Evolutionary conservation across 2,329 filamentous ascomycete genomes (phyloP).

Genomic region (Juglanconis oblonga): DNA sequence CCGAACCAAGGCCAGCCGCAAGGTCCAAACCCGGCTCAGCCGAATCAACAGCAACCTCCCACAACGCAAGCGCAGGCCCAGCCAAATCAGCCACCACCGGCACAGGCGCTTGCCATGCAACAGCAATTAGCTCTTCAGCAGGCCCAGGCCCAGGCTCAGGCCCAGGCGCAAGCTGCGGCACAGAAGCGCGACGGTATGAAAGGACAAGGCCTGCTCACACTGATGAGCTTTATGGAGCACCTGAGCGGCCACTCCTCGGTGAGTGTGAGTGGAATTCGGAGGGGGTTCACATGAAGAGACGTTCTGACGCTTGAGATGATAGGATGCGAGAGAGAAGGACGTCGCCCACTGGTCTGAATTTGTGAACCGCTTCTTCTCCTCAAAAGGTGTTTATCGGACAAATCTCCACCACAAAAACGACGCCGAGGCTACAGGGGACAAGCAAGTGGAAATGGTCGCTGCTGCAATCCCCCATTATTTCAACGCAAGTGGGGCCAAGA

Average conservation of each 20-base stretch:
- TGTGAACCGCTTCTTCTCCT: conserved; percentile 77
- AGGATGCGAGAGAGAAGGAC: conserved; percentile 59
- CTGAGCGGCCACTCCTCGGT: conserved; percentile 54
- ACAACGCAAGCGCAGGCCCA: conserved; percentile 39
- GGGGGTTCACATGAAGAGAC: neutral
- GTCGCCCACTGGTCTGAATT: conserved; percentile 77
- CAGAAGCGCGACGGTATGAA: conserved; percentile 52
- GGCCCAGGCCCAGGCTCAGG: conserved; percentile 25
- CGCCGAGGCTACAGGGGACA: conserved; percentile 41
- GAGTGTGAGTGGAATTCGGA: conserved; percentile 24
- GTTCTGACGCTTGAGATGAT: conserved; percentile 5
- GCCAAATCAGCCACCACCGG: conserved; percentile 38
- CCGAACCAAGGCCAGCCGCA: conserved; percentile 38
- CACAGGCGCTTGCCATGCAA: conserved; percentile 31
- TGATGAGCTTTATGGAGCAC: conserved; percentile 62
- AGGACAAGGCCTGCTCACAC: conserved; percentile 55
- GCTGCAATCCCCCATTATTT: conserved; percentile 86
- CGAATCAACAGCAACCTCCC: conserved; percentile 44
- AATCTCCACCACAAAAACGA: conserved; percentile 16
- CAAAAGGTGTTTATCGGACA: conserved; percentile 67
- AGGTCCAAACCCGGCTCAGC: conserved; percentile 29
- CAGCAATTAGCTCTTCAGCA: conserved; percentile 33
- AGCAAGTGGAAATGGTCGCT: conserved; percentile 82
- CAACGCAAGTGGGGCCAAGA: conserved; percentile 79
- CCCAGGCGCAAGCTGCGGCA: conserved; percentile 36